Base-by-base conservation (phyloP, 805 yeast species). In the Candida corydali region DNA sequence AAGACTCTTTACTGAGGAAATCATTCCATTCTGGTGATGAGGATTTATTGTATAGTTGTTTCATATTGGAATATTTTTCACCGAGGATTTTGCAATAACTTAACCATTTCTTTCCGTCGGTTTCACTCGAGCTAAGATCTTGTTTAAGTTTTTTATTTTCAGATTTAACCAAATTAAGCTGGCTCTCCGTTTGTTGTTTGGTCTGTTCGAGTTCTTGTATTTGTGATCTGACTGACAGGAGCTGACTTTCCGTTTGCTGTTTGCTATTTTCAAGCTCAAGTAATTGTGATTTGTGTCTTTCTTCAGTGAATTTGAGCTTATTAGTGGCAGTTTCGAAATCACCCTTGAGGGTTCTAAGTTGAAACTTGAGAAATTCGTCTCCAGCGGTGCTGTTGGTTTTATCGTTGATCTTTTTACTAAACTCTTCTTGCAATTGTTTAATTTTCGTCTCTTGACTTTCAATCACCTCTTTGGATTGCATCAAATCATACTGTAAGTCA, bases 1-100 rank as follows among this genome's bases (percentile, higher is more conserved):
- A 66, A 42, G 65, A 54, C 49, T 75, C 75, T 32, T 60, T 59
- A 30, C 64, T 63, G 64, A 50, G 10, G 61, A 45, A 14, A 43
- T 49, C 7, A 41, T 29, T 35, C 26, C 34, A 36, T 27, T 35
- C 15, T 8, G 26, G 24, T 26, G 26, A 15, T 19, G 22, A 8
- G 6, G 12, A 8, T 12, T 4, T 18, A 3, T 14, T 12, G 20
- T 15, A 27, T 24, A 16, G 26, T 26, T 26, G 22, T 23, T 37
- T 31, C 7, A 32, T 29, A 15, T 29, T 26, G 6, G 24, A 14
- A 12, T 30, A 22, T 17, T 36, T 29, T 5, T 20, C 14, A 9
- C 35, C 27, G 25, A 39, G 12, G 14, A 23, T 10, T 23, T 27
- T 11, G 17, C 43, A 42, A 23, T 29, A 32, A 17, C 30, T 39